These are phyloP conservation scores for Tetramitus jugosus DNA, from an alignment of 208 protist species.

Conservation along the genomic window DNA sequence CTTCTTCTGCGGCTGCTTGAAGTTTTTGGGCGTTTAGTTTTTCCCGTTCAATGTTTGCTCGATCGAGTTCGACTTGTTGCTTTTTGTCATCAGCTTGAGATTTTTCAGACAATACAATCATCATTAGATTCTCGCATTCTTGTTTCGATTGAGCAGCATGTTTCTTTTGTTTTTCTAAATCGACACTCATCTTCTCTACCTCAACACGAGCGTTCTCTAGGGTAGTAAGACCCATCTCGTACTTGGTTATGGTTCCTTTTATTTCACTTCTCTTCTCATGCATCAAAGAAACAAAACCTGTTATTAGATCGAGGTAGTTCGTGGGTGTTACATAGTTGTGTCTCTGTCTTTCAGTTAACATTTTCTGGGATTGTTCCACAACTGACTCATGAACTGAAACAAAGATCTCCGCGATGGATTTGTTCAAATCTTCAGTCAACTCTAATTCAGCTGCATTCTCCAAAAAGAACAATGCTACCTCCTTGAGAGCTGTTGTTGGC, in stretches of 20 bases:
- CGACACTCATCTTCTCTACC: constrained; percentile 54
- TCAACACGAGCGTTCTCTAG: constrained; percentile 49
- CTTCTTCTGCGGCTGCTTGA: constrained; percentile 81
- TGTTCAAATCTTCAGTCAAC: constrained; percentile 34
- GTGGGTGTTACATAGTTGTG: constrained; percentile 97
- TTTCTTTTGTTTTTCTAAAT: constrained; percentile 61
- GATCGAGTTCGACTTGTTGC: background rate
- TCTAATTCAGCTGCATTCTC: background rate
- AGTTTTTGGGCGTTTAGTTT: constrained; percentile 90
- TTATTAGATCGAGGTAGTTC: constrained; percentile 91
- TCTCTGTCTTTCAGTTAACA: constrained; percentile 80
- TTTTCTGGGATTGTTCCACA: constrained; percentile 62
- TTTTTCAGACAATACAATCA: constrained; percentile 32
- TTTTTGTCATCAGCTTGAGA: constrained; percentile 1
- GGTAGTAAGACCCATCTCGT: constrained; percentile 53
- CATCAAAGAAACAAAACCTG: constrained; percentile 83
- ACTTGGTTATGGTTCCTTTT: constrained; percentile 40
- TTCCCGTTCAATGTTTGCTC: constrained; percentile 77
- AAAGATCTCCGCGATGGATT: constrained; percentile 75
- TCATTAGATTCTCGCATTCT: constrained; percentile 90
- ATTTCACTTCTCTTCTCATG: constrained; percentile 80
- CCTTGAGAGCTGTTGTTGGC: constrained; percentile 90
- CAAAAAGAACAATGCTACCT: constrained; percentile 51
- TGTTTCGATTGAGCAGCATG: constrained; percentile 52
- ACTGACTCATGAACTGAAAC: constrained; percentile 83